phyloP scores from a whole-genome alignment of 2,329 filamentous ascomycete genomes.

The Neocatenulostroma microsporum region DNA sequence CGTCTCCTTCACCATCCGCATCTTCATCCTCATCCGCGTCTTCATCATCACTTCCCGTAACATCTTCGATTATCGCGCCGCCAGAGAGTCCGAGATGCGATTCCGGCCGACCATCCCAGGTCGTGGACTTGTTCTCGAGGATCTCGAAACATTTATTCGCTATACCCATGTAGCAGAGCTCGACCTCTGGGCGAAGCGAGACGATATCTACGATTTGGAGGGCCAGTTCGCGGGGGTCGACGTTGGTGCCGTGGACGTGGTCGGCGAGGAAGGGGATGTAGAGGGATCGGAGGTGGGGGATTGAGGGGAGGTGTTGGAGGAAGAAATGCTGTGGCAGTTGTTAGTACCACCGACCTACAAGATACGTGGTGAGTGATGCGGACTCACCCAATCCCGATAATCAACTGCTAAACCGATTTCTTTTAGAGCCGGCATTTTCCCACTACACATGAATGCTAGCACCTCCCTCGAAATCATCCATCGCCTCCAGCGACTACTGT shows the following conservation, averaged over 20 bases:
- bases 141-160: conserved; percentile 76
- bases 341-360: too few species aligned
- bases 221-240: conserved; percentile 62
- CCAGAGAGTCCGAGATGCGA: conserved; percentile 42
- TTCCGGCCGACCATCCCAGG: conserved; percentile 40
- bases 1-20: conserved; percentile 40
- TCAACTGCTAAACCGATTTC: conserved; percentile 67
- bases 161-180: conserved; percentile 70
- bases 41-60: conserved; percentile 41
- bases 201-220: conserved; percentile 72
- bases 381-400: conserved; percentile 68
- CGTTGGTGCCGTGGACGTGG: conserved; percentile 46
- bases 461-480: conserved; percentile 67
- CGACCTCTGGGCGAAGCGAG: conserved; percentile 64
- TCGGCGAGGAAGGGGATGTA: conserved; percentile 63
- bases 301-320: conserved; percentile 62
- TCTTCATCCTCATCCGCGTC: conserved; percentile 41
- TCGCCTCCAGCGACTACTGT: conserved; percentile 49
- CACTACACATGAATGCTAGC: conserved; percentile 65
- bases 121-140: conserved; percentile 51
- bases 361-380: not conserved
- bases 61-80: conserved; percentile 37
- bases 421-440: conserved; percentile 61
- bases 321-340: conserved; percentile 74
- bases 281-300: conserved; percentile 62